Conservation (phyloP, 148 eudicot genomes). For the Dysphania ambrosioides region DNA sequence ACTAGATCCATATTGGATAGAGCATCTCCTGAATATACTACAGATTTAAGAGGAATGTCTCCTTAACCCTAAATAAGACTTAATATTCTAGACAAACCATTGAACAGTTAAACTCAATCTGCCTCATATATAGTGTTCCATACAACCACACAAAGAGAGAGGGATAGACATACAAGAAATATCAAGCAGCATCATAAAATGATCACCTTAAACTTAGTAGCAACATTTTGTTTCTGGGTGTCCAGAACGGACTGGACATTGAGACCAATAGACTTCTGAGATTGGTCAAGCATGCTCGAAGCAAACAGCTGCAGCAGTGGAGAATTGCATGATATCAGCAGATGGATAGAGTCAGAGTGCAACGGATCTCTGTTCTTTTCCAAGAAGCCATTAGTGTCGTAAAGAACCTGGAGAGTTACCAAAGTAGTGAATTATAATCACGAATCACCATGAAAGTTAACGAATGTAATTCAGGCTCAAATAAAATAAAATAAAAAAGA, state of each 20-base stretch:
- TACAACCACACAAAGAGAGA: neutral
- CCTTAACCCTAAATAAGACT: neutral
- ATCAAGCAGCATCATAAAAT: neutral
- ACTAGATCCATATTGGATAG: neutral
- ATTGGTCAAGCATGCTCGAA: constrained; percentile 37
- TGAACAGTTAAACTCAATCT: neutral
- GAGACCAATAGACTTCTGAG: constrained; percentile 35
- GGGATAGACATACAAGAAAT: neutral
- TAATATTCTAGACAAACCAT: neutral
- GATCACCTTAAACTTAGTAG: constrained; percentile 79
- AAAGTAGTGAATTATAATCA: constrained; percentile 4
- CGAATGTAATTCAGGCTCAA: neutral
- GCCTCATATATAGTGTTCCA: neutral
- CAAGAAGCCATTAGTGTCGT: constrained; percentile 71
- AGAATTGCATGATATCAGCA: constrained; percentile 56
- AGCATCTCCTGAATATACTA: neutral
- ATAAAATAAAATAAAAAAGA: neutral
- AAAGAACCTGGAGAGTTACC: constrained; percentile 49
- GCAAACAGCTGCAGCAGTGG: constrained; percentile 57
- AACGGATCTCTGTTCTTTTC: constrained; percentile 83
- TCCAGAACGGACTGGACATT: constrained; percentile 32
- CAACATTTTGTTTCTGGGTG: constrained; percentile 69
- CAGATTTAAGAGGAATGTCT: neutral
- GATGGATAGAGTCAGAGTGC: constrained; percentile 56
- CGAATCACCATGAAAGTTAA: neutral